Conservation (phyloP, 2,329 filamentous ascomycete genomes). For the Capronia epimyces region DNA sequence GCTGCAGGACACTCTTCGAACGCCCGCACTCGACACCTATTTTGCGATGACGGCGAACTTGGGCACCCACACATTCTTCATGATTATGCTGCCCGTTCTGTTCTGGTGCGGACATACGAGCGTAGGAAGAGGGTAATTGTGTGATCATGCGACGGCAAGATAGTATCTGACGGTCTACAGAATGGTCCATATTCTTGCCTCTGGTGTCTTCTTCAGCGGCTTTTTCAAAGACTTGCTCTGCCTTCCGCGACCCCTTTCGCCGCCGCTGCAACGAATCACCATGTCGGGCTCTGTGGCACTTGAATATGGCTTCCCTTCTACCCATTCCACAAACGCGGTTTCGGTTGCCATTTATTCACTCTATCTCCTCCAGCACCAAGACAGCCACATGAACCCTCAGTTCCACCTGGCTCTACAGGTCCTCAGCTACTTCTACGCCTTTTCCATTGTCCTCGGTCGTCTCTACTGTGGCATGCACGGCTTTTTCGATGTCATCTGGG, state of each 20-base stretch:
- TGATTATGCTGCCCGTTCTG: constrained; percentile 86
- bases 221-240: constrained; percentile 94
- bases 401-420: constrained; percentile 60
- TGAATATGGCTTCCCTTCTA: constrained; percentile 96
- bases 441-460: constrained; percentile 83
- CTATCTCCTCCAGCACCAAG: constrained; percentile 53
- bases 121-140: constrained; percentile 71
- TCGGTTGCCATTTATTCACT: constrained; percentile 85
- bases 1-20: constrained; percentile 73
- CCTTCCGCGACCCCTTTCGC: constrained; percentile 83
- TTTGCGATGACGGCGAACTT: constrained; percentile 96
- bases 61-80: constrained; percentile 97
- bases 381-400: constrained; percentile 49
- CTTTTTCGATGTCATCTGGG: constrained; percentile 82
- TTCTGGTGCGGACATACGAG: constrained; percentile 92
- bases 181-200: constrained; percentile 65
- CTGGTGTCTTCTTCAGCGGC: constrained; percentile 79
- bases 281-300: constrained; percentile 94
- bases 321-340: constrained; percentile 93
- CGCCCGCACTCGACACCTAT: constrained; percentile 84
- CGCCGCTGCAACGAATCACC: constrained; percentile 86
- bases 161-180: constrained; percentile 30
- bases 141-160: neutral
- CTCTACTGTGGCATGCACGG: constrained; percentile 99
- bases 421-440: constrained; percentile 74